Evolutionary conservation across 108 stramenopile genomes (phyloP).

Genomic region (Pseudonitzschia delicatissima): DNA sequence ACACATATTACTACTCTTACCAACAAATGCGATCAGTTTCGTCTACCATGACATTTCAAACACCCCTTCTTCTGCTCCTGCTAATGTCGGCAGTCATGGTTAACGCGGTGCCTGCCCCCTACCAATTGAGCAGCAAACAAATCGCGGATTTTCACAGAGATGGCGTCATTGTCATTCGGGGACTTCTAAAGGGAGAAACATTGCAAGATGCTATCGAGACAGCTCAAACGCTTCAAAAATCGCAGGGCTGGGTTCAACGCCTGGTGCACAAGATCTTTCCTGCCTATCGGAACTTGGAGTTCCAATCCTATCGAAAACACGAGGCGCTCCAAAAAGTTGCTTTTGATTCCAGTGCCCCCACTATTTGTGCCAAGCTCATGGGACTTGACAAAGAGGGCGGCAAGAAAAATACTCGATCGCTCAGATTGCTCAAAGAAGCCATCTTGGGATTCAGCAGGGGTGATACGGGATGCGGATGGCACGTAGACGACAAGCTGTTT

Average conservation of each 20-base stretch:
- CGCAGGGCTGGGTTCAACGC: background rate
- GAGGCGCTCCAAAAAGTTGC: conserved; percentile 1
- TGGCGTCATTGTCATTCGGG: background rate
- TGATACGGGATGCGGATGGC: conserved; percentile 20
- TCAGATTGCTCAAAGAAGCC: conserved; percentile 3
- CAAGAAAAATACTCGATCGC: background rate
- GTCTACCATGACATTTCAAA: background rate
- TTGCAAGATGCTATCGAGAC: background rate
- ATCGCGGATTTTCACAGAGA: background rate
- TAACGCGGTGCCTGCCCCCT: background rate
- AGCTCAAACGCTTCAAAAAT: background rate
- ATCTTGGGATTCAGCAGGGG: conserved; percentile 6
- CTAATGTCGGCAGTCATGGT: background rate
- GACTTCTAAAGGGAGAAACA: background rate
- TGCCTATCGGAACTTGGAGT: background rate
- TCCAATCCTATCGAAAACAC: background rate
- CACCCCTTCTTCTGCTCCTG: background rate
- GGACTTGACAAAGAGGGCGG: background rate
- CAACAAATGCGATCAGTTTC: too few relatives aligned
- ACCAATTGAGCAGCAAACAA: background rate
- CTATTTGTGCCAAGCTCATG: conserved; percentile 3
- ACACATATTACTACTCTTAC: too few relatives aligned
- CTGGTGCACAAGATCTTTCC: background rate
- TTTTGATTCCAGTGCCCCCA: background rate
- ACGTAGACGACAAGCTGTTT: conserved; percentile 13